Evolutionary conservation across 768 basidiomycete genomes (phyloP), one percentile per base, ranked within the genome.

Genomic region (Favolaschia claudopus): DNA sequence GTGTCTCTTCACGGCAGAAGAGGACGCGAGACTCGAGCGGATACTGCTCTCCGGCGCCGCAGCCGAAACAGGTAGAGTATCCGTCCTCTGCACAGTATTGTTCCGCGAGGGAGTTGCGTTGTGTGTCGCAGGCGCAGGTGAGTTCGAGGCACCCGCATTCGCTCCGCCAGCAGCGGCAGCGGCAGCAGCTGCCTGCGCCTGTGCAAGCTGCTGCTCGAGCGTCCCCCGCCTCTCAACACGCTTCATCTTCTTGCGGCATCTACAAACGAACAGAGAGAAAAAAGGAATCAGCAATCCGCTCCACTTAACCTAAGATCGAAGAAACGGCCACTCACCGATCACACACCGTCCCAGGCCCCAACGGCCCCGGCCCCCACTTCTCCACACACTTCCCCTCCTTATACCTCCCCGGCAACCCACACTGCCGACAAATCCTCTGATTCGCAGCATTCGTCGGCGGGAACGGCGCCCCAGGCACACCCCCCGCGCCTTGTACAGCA

Each of bases 341-440:
- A 67, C 91, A 93, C 0, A 93, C 91, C 0, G 91, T 93, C 20
- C 91, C 91, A 47, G 91, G 91, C 0, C 91, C 91, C 73, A 88
- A 83, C 43, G 91, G 91, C 5, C 91, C 91, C 22, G 91, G 91
- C 1, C 91, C 91, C 91, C 91, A 93, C 72, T 93, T 93, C 68
- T 93, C 91, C 48, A 93, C 91, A 69, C 91, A 93, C 64, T 91
- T 91, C 9, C 88, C 89, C 20, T 93, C 91, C 75, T 92, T 92
- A 75, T 92, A 93, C 1, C 91, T 77, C 0, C 91, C 91, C 0
- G 85, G 77, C 38, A 87, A 74, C 0, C 89, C 89, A 65, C 91
- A 93, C 66, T 90, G 89, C 7, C 90, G 77, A 69, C 91, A 92
- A 44, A 89, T 91, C 22, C 91, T 78, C 68, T 92, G 91, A 0